Conservation (phyloP, 148 eudicot species). For the Arctostaphylos glauca region DNA sequence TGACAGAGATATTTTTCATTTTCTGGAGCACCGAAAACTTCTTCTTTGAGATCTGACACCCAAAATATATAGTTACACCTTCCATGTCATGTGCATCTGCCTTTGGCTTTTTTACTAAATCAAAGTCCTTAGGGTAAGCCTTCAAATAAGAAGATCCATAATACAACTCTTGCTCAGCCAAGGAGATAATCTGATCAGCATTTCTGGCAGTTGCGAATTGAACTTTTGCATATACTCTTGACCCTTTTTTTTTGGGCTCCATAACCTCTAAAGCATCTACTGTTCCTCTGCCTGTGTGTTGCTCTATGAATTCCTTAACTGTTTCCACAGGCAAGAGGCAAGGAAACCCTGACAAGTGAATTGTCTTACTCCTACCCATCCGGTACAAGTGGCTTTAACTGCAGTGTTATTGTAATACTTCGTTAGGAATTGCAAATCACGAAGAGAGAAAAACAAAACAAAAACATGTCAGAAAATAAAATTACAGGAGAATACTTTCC, state of each 20-base stretch:
- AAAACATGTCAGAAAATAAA: neutral
- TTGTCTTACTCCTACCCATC: conserved; percentile 47
- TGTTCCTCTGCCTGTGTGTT: conserved; percentile 33
- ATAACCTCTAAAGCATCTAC: conserved; percentile 45
- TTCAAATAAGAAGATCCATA: conserved; percentile 36
- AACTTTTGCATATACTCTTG: conserved; percentile 32
- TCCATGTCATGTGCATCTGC: conserved; percentile 14
- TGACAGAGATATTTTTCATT: conserved; percentile 12
- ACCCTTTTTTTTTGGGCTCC: conserved; percentile 7
- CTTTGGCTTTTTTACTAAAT: conserved; percentile 20
- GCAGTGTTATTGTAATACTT: conserved; percentile 18
- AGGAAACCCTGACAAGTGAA: conserved; percentile 42
- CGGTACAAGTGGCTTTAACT: conserved; percentile 11
- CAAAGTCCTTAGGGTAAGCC: conserved; percentile 10
- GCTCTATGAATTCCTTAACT: conserved; percentile 31
- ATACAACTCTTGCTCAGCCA: conserved; percentile 24
- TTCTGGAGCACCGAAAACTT: conserved; percentile 21
- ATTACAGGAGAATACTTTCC: neutral
- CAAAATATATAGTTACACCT: conserved; percentile 11
- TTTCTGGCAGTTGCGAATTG: conserved; percentile 28
- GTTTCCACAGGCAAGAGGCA: conserved; percentile 22
- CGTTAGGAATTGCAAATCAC: neutral
- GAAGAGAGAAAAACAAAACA: neutral
- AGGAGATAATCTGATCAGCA: conserved; percentile 23
- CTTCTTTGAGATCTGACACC: conserved; percentile 23